Percentiles rank a stretch among this genome's conserved stretches.
phyloP scores from a whole-genome alignment of 768 basidiomycete genomes.

The Coprinopsis sp. region DNA sequence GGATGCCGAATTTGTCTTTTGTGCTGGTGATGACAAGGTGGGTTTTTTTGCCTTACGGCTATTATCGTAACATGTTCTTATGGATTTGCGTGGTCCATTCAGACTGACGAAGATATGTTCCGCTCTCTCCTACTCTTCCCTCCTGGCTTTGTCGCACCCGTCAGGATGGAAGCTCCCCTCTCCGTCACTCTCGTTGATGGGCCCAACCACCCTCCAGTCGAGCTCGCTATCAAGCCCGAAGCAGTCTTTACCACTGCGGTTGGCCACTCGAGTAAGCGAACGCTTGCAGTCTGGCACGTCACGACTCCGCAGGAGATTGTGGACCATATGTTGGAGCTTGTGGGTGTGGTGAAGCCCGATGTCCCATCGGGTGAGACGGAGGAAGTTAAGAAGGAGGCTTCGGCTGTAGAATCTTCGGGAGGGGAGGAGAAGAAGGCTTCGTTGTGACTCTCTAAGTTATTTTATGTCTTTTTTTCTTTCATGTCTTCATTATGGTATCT shows the following conservation, averaged over 20 bases:
- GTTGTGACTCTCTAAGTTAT: too few relatives aligned
- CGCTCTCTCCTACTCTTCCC: conserved; percentile 71
- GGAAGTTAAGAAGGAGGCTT: conserved; percentile 7
- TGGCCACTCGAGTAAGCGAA: conserved; percentile 86
- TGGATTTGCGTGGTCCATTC: too few relatives aligned
- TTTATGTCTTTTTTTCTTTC: too few relatives aligned
- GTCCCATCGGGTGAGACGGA: conserved; percentile 5
- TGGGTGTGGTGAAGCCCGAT: conserved; percentile 27
- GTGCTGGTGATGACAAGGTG: conserved; percentile 97
- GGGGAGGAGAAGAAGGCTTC: too few relatives aligned
- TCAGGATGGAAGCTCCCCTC: conserved; percentile 56
- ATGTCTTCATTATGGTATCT: too few relatives aligned
- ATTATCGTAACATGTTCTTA: too few relatives aligned
- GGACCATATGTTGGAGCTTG: conserved; percentile 67
- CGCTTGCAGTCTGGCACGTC: conserved; percentile 89
- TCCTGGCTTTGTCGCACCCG: conserved; percentile 35
- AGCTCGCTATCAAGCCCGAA: conserved; percentile 61
- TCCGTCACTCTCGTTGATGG: conserved; percentile 50
- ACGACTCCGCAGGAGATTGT: conserved; percentile 85
- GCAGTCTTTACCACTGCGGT: conserved; percentile 89
- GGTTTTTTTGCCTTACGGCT: conserved; percentile 7
- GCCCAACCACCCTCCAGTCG: conserved; percentile 39
- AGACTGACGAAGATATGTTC: conserved; percentile 99
- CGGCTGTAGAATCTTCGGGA: too few relatives aligned
- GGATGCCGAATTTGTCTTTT: conserved; percentile 93